A percentile compares a stretch with the other conserved stretches of the same genome.
These are phyloP conservation scores for Hypsizygus marmoreus DNA, from an alignment of 768 basidiomycete genomes.

Conservation along the genomic window DNA sequence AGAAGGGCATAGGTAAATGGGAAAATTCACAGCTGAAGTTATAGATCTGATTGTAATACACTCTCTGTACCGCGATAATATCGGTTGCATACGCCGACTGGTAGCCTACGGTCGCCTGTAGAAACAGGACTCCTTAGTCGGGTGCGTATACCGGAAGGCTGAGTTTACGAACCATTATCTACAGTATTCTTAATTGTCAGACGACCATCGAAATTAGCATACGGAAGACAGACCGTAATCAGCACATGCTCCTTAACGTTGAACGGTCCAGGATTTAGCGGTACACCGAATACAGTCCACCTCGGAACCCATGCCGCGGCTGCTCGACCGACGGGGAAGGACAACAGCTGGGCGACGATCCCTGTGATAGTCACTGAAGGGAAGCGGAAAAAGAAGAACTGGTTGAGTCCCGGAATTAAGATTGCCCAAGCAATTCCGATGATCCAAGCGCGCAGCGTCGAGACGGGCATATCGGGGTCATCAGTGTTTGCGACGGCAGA, in stretches of 20 bases:
- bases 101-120: constrained; percentile 63
- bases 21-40: constrained; percentile 53
- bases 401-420: constrained; percentile 56
- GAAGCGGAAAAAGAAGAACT: constrained; percentile 57
- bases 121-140: too few relatives aligned
- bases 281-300: constrained; percentile 56
- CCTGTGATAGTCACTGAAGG: constrained; percentile 38
- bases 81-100: constrained; percentile 72
- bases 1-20: constrained; percentile 2
- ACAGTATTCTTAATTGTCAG: too few relatives aligned
- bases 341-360: constrained; percentile 70
- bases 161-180: constrained; percentile 39
- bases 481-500: constrained; percentile 68
- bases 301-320: constrained; percentile 58
- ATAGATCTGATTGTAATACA: constrained; percentile 64
- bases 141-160: too few relatives aligned
- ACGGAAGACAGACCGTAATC: constrained; percentile 40
- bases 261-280: constrained; percentile 77
- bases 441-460: constrained; percentile 53
- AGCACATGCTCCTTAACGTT: constrained; percentile 77
- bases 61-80: constrained; percentile 66
- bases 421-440: constrained; percentile 56
- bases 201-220: not conserved
- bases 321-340: constrained; percentile 66
- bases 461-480: constrained; percentile 58